phyloP scores from a whole-genome alignment of 2,329 filamentous ascomycete genomes.

The Penicillium aurantiogriseum region DNA sequence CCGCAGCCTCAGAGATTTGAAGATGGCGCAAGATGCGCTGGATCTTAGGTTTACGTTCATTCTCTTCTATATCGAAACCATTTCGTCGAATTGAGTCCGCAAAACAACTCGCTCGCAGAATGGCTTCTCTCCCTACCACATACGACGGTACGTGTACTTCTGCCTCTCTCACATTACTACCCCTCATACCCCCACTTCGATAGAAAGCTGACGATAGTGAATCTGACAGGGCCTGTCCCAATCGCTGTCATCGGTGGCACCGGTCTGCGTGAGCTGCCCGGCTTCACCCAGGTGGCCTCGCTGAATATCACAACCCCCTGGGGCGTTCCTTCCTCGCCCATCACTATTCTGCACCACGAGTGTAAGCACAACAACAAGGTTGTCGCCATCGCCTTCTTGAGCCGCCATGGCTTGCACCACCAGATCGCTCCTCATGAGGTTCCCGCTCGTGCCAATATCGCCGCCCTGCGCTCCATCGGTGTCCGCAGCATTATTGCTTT shows the following conservation, averaged over 20 bases:
- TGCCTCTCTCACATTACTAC: neutral
- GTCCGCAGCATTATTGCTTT: constrained; percentile 92
- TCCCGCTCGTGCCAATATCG: constrained; percentile 92
- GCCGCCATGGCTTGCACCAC: constrained; percentile 86
- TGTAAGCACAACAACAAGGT: constrained; percentile 64
- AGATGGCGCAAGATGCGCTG: constrained; percentile 18
- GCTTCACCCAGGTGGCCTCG: constrained; percentile 79
- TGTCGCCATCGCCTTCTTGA: constrained; percentile 80
- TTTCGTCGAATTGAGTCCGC: constrained; percentile 34
- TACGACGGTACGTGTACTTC: constrained; percentile 55
- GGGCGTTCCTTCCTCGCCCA: constrained; percentile 74
- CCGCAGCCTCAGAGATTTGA: constrained; percentile 21
- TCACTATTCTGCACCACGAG: constrained; percentile 84
- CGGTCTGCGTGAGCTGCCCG: constrained; percentile 80
- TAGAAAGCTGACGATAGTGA: constrained; percentile 15
- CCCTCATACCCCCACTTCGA: constrained; percentile 15
- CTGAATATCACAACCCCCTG: constrained; percentile 80
- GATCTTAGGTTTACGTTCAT: constrained; percentile 17
- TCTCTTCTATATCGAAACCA: constrained; percentile 28
- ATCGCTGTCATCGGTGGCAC: constrained; percentile 94
- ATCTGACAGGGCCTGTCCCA: constrained; percentile 57
- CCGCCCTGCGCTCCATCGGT: constrained; percentile 87
- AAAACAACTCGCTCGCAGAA: constrained; percentile 40
- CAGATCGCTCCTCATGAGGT: constrained; percentile 91
- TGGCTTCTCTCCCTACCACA: constrained; percentile 56